These are phyloP conservation scores for Porphyra umbilicalis DNA, from an alignment of 31 red algal species.

Conservation along the genomic window DNA sequence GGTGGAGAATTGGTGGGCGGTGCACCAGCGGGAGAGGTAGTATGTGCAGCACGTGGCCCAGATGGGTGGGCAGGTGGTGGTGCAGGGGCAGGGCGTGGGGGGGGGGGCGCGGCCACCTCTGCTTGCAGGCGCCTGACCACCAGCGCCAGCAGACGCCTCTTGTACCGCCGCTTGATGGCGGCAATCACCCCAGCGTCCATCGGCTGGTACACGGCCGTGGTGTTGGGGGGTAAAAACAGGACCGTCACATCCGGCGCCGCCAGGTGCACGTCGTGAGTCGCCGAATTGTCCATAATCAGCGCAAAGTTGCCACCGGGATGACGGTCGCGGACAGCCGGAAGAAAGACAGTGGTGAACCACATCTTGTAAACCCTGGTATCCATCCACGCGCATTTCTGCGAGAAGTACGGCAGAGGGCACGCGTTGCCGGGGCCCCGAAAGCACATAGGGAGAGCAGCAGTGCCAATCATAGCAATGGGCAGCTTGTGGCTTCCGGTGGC, in stretches of 20 bases:
- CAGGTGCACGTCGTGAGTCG: no score
- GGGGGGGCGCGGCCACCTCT: not conserved
- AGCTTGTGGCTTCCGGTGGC: conserved; percentile 5
- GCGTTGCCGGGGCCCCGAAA: not conserved
- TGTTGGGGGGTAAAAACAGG: not conserved
- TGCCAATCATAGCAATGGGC: not conserved
- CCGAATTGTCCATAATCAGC: not conserved
- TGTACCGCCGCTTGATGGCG: not conserved
- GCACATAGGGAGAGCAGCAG: conserved; percentile 9
- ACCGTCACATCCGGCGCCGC: not conserved
- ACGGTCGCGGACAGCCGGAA: not conserved
- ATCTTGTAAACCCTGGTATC: not conserved
- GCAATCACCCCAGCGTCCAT: not conserved
- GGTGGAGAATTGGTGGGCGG: no score
- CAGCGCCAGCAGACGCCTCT: no score
- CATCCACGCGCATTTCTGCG: conserved; percentile 9
- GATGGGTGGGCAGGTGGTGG: no score
- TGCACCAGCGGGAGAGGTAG: no score
- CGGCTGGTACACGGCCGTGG: not conserved
- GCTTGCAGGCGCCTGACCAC: not conserved
- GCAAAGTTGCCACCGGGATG: not conserved
- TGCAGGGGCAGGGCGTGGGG: not conserved
- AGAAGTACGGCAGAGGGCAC: conserved; percentile 10
- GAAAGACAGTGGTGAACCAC: not conserved
- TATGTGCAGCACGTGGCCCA: no score